Evolutionary conservation across 1,284 basidiomycete species (phyloP).

Genomic region (Cryptococcus floricola): DNA sequence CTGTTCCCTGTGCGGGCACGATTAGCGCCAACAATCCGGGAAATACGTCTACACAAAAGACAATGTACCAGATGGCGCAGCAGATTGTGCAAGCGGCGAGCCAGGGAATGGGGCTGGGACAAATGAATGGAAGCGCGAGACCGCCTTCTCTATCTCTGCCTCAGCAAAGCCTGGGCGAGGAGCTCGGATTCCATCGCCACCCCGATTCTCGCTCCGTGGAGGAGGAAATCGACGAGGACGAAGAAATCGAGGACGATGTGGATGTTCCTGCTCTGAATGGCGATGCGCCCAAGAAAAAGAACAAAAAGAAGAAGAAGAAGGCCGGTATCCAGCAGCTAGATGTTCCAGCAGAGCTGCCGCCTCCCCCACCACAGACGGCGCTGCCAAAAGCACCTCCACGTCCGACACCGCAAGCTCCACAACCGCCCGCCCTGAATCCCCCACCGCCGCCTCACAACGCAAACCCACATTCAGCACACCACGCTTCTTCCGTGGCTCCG

Average conservation of each 20-base stretch:
- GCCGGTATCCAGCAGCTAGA: constrained; percentile 24
- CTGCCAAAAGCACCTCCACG: constrained; percentile 32
- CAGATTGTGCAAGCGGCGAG: constrained; percentile 58
- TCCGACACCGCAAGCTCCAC: constrained; percentile 29
- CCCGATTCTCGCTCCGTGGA: constrained; percentile 50
- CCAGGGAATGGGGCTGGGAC: constrained; percentile 52
- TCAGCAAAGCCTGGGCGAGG: constrained; percentile 42
- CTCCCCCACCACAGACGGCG: constrained; percentile 35
- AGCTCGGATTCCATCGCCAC: constrained; percentile 54
- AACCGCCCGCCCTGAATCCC: constrained; percentile 19
- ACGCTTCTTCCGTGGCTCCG: constrained; percentile 38
- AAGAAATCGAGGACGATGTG: constrained; percentile 14
- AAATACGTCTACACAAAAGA: constrained; percentile 38
- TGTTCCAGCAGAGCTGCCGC: constrained; percentile 39
- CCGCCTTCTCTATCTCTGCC: neutral
- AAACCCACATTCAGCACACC: constrained; percentile 17
- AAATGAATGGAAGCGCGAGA: constrained; percentile 35
- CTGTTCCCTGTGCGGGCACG: constrained; percentile 51
- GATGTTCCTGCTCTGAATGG: constrained; percentile 30
- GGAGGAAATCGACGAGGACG: constrained; percentile 44
- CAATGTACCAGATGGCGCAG: constrained; percentile 65
- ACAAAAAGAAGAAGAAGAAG: constrained; percentile 58
- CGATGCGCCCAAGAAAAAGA: constrained; percentile 51
- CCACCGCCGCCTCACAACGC: constrained; percentile 24
- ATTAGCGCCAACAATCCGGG: constrained; percentile 19